Percentiles rank a stretch among this genome's conserved stretches.
These are phyloP conservation scores for Amphirosellinia nigrospora DNA, from an alignment of 495 filamentous ascomycete genomes.

Conservation along the genomic window DNA sequence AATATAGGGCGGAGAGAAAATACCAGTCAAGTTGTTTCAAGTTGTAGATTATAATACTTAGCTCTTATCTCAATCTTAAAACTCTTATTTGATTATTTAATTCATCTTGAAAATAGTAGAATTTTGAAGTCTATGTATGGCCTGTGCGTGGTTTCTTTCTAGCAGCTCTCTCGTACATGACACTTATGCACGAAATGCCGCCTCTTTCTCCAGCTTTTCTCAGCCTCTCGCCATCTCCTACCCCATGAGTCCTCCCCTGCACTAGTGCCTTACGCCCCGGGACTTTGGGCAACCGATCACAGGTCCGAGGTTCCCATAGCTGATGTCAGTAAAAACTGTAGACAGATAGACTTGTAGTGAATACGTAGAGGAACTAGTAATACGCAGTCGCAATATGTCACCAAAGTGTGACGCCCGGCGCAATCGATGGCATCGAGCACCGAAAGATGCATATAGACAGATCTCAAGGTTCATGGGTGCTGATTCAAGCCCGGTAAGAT, in stretches of 20 bases:
- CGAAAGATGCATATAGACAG: not conserved
- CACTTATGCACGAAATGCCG: conserved; percentile 16
- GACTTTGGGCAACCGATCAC: not conserved
- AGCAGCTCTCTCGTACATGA: too few species aligned
- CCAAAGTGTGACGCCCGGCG: not conserved
- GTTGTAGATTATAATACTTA: too few species aligned
- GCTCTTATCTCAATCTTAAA: too few species aligned
- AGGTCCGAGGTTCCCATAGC: not conserved
- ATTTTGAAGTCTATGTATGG: too few species aligned
- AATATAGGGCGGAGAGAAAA: too few species aligned
- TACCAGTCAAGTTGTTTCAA: too few species aligned
- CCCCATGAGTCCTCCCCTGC: conserved; percentile 1
- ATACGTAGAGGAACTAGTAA: not conserved
- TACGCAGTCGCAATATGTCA: not conserved
- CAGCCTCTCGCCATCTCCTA: conserved; percentile 10
- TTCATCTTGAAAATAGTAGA: too few species aligned
- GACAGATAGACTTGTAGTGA: not conserved
- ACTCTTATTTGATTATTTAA: too few species aligned
- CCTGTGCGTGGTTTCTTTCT: too few species aligned
- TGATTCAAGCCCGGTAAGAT: not conserved
- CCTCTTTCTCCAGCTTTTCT: conserved; percentile 2
- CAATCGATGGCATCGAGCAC: not conserved
- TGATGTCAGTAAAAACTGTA: too few species aligned
- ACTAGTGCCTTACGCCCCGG: not conserved
- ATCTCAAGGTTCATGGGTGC: not conserved